These are phyloP conservation scores for Eutypella sp. DNA, from an alignment of 2,329 filamentous ascomycete species.

Conservation along the genomic window DNA sequence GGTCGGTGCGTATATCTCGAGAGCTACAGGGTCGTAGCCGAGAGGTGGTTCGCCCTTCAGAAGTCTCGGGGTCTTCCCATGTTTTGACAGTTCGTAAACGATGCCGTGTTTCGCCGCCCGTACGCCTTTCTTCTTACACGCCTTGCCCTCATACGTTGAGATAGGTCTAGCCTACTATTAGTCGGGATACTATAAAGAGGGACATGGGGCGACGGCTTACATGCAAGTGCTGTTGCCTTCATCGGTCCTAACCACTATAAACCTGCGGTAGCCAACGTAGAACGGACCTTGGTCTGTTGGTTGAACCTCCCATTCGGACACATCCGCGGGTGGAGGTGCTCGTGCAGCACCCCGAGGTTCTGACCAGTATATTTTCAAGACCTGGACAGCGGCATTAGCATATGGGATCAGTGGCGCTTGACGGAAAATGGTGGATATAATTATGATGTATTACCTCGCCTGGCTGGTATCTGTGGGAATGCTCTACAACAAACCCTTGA, in stretches of 20 bases:
- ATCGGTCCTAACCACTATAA: constrained; percentile 48
- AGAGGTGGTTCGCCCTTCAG: constrained; percentile 40
- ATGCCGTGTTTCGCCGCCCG: constrained; percentile 51
- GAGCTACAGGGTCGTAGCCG: constrained; percentile 42
- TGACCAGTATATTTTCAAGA: constrained; percentile 53
- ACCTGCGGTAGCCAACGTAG: constrained; percentile 47
- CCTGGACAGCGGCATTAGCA: constrained; percentile 26
- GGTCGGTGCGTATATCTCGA: constrained; percentile 36
- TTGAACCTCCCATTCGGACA: constrained; percentile 28
- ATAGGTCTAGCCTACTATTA: constrained; percentile 40
- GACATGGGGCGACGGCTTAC: constrained; percentile 33
- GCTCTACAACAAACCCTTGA: constrained; percentile 22
- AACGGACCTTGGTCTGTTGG: constrained; percentile 34
- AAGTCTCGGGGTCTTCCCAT: constrained; percentile 20
- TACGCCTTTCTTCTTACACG: constrained; percentile 48
- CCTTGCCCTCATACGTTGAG: constrained; percentile 48
- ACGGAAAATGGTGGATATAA: background rate
- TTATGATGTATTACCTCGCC: constrained; percentile 18
- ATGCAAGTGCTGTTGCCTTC: constrained; percentile 52
- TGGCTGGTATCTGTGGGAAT: constrained; percentile 22
- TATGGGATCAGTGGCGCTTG: background rate
- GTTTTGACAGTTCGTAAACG: constrained; percentile 33
- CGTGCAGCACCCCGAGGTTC: constrained; percentile 42
- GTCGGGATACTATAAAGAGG: constrained; percentile 5
- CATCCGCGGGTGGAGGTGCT: constrained; percentile 18